Evolutionary conservation across 352 stramenopile genomes (phyloP).

Genomic region (Blastocystis sp.): DNA sequence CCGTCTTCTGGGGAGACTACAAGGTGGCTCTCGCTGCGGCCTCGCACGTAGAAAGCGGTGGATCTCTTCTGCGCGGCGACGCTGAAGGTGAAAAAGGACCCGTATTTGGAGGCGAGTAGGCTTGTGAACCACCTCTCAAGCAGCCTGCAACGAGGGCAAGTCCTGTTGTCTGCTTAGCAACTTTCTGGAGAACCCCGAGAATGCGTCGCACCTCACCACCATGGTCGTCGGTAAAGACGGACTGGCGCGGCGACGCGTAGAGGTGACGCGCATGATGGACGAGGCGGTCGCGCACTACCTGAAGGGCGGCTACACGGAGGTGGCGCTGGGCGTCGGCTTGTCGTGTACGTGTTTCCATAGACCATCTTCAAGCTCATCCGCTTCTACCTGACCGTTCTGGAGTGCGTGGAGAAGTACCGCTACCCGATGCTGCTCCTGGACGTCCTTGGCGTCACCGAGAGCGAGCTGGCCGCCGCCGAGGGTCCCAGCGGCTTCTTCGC

Average conservation of each 20-base stretch:
- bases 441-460: background rate
- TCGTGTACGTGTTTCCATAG: background rate
- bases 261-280: constrained; percentile 19
- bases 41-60: background rate
- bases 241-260: background rate
- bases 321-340: background rate
- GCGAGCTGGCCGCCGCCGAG: background rate
- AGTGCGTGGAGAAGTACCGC: background rate
- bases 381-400: background rate
- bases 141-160: constrained; percentile 36
- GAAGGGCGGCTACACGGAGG: background rate
- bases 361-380: background rate
- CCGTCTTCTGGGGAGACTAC: background rate
- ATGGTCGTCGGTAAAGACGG: background rate
- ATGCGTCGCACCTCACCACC: background rate
- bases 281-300: background rate
- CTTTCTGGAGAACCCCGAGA: background rate
- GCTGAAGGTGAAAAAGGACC: background rate
- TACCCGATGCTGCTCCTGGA: background rate
- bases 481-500: background rate
- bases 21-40: background rate
- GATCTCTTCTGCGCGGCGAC: background rate
- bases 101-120: background rate
- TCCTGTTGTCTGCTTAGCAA: constrained; percentile 14
- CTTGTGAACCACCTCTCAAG: background rate